Base-by-base conservation (phyloP, 164 flowering plant genomes). In the Chloranthus sessilifolius region DNA sequence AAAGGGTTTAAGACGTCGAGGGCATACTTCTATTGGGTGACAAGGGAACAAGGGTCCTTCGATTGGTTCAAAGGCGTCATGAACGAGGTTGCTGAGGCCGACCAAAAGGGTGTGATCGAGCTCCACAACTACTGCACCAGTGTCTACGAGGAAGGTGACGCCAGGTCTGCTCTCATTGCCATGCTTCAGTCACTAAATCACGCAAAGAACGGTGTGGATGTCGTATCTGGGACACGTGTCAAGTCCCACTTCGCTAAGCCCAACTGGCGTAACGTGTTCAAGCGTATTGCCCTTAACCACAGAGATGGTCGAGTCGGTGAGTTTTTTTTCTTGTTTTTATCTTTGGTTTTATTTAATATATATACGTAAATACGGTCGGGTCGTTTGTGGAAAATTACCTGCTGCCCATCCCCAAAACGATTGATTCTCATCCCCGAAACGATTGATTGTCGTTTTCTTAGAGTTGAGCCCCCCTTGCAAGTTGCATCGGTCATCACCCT, bases 1-100 rank as follows among this genome's bases (percentile, higher is more conserved):
- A 42, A 40, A 29, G 45, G 29, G 20, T 74, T 74, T 50, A 71
- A 46, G 62, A 74, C 82, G 7, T 60, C 50, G 38, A 72, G 68
- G 29, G 83, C 80, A 1, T 81, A 81, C 62, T 78, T 74, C 60
- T 81, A 81, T n/a, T 81, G 87, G 87, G 80, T 78, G 19, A 81
- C 83, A 0, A 66, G 79, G 50, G 87, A 81, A 34, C 83, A 78
- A 50, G 81, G 76, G 0, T 78, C 81, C 0, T 81, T 78, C 41
- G 81, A 81, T 6, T 81, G 87, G 87, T 81, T 81, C 52, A 78
- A 66, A 59, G 79, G 72, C 12, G 66, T 74, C 10, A 78, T 81
- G 87, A 72, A 81, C 44, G 87, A 81, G 29, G 81, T 78, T 17
- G 76, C 83, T 0, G 76, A 72, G 40, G 15, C 51, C 43, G 81